Conservation (phyloP, 805 yeast species). For the Yamadazyma tumulicola region DNA sequence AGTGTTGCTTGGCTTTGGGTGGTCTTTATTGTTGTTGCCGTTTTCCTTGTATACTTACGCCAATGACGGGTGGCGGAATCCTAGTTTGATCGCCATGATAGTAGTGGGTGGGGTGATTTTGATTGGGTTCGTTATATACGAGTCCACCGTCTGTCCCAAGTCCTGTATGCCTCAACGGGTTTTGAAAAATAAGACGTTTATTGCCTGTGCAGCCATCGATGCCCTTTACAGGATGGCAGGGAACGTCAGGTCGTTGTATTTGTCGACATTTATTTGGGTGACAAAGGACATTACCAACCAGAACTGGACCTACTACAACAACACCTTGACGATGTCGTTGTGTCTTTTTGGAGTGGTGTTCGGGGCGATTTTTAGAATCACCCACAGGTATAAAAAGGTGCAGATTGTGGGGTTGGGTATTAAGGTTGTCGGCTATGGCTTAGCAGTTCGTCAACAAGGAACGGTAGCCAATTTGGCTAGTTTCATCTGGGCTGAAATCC, state of each 20-base stretch:
- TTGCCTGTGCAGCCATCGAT: constrained; percentile 30
- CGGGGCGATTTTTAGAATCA: constrained; percentile 29
- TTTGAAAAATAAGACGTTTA: constrained; percentile 31
- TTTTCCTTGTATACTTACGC: constrained; percentile 32
- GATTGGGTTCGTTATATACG: constrained; percentile 32
- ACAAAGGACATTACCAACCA: constrained; percentile 24
- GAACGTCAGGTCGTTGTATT: constrained; percentile 23
- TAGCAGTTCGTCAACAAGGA: constrained; percentile 16
- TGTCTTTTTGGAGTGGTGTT: constrained; percentile 37
- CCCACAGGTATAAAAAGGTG: constrained; percentile 34
- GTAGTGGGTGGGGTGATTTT: constrained; percentile 37
- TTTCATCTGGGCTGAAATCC: constrained; percentile 29
- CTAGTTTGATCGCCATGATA: constrained; percentile 43
- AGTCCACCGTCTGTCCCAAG: constrained; percentile 30
- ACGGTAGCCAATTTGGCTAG: constrained; percentile 25
- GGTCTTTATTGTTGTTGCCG: constrained; percentile 36
- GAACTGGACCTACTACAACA: constrained; percentile 37
- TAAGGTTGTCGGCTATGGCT: constrained; percentile 31
- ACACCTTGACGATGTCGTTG: constrained; percentile 32
- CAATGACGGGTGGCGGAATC: constrained; percentile 30
- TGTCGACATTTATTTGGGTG: constrained; percentile 31
- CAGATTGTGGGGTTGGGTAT: constrained; percentile 31
- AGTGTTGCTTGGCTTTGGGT: constrained; percentile 35
- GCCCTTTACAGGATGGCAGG: constrained; percentile 29
- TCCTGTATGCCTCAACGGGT: constrained; percentile 37